phyloP scores from a whole-genome alignment of 352 stramenopile species.

The Pythium myriotylum region DNA sequence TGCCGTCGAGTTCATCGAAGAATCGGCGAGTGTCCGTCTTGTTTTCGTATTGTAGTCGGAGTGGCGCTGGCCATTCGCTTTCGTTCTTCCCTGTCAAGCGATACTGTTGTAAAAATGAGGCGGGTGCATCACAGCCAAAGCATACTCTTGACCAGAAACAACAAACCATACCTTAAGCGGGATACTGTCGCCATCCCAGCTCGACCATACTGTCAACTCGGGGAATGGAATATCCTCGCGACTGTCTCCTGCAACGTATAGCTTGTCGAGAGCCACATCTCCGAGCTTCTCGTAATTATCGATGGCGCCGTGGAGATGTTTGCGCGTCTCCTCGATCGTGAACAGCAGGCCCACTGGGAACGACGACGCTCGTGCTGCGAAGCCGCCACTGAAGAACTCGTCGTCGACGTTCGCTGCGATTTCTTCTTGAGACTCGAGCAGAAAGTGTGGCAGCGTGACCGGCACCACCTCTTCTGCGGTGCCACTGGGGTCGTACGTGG shows the following conservation, averaged over 20 bases:
- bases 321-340: slow-evolving; percentile 67
- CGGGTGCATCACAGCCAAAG: no score
- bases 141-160: no score
- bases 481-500: slow-evolving; percentile 6
- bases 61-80: slow-evolving; percentile 52
- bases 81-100: slow-evolving; percentile 42
- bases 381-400: slow-evolving; percentile 59
- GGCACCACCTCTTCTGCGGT: slow-evolving; percentile 17
- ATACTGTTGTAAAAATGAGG: slow-evolving; percentile 31
- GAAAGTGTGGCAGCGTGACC: slow-evolving; percentile 61
- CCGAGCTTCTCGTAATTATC: slow-evolving; percentile 63
- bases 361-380: slow-evolving; percentile 53
- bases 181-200: slow-evolving; percentile 25
- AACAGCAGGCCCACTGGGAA: slow-evolving; percentile 68
- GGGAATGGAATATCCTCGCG: slow-evolving; percentile 38
- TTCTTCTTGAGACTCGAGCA: slow-evolving; percentile 67
- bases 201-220: slow-evolving; percentile 47
- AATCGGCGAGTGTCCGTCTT: slow-evolving; percentile 49
- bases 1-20: slow-evolving; percentile 66
- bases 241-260: slow-evolving; percentile 35
- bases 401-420: slow-evolving; percentile 67
- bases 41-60: slow-evolving; percentile 36
- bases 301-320: slow-evolving; percentile 66
- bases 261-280: slow-evolving; percentile 57
- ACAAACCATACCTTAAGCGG: slow-evolving; percentile 9